Evolutionary conservation across 1,284 basidiomycete genomes (phyloP), one percentile per base, ranked within the genome.

Genomic region (Apiotrichum siamense): DNA sequence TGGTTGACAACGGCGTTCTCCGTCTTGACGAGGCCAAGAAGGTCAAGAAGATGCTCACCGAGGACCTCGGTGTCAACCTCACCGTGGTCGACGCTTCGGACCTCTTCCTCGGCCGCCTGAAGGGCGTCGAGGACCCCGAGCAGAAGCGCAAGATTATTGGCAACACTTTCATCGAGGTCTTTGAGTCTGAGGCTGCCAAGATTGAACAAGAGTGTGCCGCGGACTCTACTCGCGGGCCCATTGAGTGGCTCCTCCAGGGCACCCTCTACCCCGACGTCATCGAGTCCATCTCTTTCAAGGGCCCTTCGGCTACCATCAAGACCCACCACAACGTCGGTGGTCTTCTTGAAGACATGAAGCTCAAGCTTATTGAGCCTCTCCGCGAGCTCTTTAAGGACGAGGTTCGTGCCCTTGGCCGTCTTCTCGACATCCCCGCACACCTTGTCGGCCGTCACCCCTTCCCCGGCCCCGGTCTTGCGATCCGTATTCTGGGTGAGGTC

Each of bases 311-410:
- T 40, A 98, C 94, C 17, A 98, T 99, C 80, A 98, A 99, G 81
- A 97, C 96, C 10, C 96, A 99, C 72, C 96, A 98, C 75, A 99
- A 99, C 65, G 96, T 98, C 58, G 96, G 96, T 27, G 96, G 96
- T 11, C 78, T 99, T 44, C 78, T 98, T 55, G 89, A 88, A 67
- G 86, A 98, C 73, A 99, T 98, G 96, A 97, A 96, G 76, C 80
- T 99, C 61, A 98, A 98, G 78, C 81, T 99, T 39, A 97, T 99
- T 61, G 96, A 99, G 77, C 96, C 96, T 33, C 78, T 99, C 41
- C 81, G 96, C 33, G 96, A 98, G 77, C 80, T 99, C 23, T 99
- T 99, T 83, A 98, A 98, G 80, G 92, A 99, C 73, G 96, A 99
- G 76, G 96, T 98, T 42, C 86, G 96, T 51, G 87, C 85, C 0